phyloP scores from a whole-genome alignment of 768 basidiomycete genomes.

The Nidula microcarpa region DNA sequence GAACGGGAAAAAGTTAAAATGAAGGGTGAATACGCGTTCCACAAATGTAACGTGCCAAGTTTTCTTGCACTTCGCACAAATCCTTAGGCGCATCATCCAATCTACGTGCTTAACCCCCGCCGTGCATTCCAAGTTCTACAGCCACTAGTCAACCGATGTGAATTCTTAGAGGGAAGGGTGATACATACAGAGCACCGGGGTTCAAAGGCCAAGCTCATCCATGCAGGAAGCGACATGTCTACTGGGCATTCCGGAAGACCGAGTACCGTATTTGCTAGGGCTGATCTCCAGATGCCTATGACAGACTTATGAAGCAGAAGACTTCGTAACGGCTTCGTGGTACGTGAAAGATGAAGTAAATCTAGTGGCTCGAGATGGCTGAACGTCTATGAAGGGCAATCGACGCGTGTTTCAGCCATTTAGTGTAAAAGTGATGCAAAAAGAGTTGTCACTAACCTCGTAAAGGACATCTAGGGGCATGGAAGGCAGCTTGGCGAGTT shows the following conservation, averaged over 20 bases:
- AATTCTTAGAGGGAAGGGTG: not conserved
- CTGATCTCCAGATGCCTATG: not conserved
- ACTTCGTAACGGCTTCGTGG: not conserved
- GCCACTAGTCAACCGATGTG: not conserved
- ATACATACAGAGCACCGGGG: not conserved
- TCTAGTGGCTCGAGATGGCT: not conserved
- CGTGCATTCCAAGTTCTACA: constrained; percentile 15
- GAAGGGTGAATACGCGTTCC: not conserved
- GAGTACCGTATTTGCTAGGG: not conserved
- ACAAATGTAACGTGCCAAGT: constrained; percentile 4
- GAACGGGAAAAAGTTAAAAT: not conserved
- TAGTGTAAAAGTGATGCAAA: not conserved
- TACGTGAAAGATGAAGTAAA: not conserved
- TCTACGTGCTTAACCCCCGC: constrained; percentile 15
- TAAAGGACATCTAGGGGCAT: not conserved
- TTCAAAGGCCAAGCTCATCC: not conserved
- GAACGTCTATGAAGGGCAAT: not conserved
- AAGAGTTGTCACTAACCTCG: not conserved
- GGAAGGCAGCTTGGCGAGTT: not conserved
- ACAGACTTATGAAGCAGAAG: not conserved
- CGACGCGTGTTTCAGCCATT: not conserved
- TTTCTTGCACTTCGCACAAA: constrained; percentile 20
- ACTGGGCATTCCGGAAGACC: not conserved
- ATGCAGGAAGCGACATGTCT: not conserved
- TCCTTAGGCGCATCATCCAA: constrained; percentile 19